phyloP scores from a whole-genome alignment of 352 stramenopile genomes.

The Hyaloperonospora brassicae region DNA sequence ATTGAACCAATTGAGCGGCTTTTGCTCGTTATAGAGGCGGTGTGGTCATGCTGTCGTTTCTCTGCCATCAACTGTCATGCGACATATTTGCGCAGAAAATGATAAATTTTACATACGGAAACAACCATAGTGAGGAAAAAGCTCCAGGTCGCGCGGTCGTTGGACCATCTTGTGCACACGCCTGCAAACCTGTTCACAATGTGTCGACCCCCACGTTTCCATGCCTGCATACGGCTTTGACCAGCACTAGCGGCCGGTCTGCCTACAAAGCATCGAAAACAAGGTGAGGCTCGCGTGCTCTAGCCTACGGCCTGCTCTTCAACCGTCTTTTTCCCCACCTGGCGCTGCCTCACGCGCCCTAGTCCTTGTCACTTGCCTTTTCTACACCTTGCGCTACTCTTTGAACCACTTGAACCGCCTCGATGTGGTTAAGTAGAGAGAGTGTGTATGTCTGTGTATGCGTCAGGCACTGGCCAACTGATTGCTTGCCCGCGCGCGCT shows the following conservation, averaged over 20 bases:
- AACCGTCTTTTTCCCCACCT: too few species aligned
- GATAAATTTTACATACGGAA: conserved; percentile 1
- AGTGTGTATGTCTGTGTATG: too few species aligned
- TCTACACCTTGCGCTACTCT: too few species aligned
- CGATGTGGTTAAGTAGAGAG: too few species aligned
- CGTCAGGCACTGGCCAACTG: background rate
- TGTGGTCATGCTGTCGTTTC: conserved; percentile 5
- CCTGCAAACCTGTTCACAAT: conserved; percentile 1
- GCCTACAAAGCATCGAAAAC: background rate
- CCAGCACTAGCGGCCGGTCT: background rate
- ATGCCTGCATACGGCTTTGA: background rate
- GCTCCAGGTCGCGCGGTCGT: conserved; percentile 10
- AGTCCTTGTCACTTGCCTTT: too few species aligned
- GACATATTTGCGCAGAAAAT: conserved; percentile 6
- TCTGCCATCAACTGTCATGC: conserved; percentile 7
- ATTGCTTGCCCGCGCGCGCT: background rate
- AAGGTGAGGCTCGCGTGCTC: background rate
- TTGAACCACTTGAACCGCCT: too few species aligned
- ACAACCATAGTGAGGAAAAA: background rate
- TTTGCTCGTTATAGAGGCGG: too few species aligned
- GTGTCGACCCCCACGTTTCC: background rate
- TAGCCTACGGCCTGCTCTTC: background rate
- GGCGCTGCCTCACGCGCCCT: too few species aligned
- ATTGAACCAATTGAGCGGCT: conserved; percentile 2
- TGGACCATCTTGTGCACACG: conserved; percentile 5